Evolutionary conservation across 805 yeast genomes (phyloP).

Genomic region (Starmerella bombi): DNA sequence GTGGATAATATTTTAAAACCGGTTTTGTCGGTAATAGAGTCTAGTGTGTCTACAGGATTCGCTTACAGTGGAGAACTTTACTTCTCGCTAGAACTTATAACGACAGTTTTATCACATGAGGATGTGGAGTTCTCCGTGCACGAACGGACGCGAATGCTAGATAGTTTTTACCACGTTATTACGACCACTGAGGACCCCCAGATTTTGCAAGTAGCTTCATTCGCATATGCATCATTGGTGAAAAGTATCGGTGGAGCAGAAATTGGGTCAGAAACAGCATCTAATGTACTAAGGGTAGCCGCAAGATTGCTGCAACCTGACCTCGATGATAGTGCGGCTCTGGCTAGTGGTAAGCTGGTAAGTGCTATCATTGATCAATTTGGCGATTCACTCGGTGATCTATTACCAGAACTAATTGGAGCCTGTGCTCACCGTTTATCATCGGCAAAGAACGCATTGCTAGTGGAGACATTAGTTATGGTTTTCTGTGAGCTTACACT

Average conservation of each 20-base stretch:
- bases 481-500: slow-evolving; percentile 64
- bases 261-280: slow-evolving; percentile 13
- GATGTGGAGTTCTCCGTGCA: slow-evolving; percentile 17
- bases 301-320: slow-evolving; percentile 58
- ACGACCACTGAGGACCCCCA: slow-evolving; percentile 52
- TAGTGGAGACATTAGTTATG: slow-evolving; percentile 62
- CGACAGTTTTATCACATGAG: slow-evolving; percentile 23
- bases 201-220: slow-evolving; percentile 63
- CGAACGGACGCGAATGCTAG: slow-evolving; percentile 19
- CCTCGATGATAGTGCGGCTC: slow-evolving; percentile 67
- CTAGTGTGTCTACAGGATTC: slow-evolving; percentile 5
- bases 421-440: slow-evolving; percentile 61
- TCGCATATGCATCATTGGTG: slow-evolving; percentile 51
- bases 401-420: slow-evolving; percentile 44
- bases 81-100: slow-evolving; percentile 39
- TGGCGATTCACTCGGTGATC: slow-evolving; percentile 29
- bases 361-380: slow-evolving; percentile 45
- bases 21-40: slow-evolving; percentile 10
- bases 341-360: slow-evolving; percentile 59
- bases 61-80: slow-evolving; percentile 51
- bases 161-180: slow-evolving; percentile 38
- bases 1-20: slow-evolving; percentile 17
- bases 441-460: slow-evolving; percentile 52
- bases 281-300: slow-evolving; percentile 45
- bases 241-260: slow-evolving; percentile 23